Conservation (phyloP, 345 rosid genomes). For the Anastatica hierochuntica region DNA sequence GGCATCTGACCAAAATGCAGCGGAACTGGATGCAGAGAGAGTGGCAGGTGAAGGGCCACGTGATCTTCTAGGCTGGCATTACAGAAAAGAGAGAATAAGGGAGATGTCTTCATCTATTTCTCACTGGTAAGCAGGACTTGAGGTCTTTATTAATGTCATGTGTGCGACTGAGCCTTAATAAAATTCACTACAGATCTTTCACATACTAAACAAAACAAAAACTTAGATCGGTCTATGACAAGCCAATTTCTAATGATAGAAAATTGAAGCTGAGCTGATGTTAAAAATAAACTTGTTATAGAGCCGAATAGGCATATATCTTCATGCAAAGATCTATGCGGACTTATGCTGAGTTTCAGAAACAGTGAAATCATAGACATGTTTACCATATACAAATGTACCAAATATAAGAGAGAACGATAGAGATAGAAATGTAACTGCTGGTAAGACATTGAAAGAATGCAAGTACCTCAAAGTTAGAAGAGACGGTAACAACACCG, state of each 20-base stretch:
- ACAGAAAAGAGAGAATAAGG: constrained; percentile 8
- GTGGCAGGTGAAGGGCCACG: constrained; percentile 37
- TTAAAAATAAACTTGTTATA: background rate
- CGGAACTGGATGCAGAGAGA: constrained; percentile 37
- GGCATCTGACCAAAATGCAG: constrained; percentile 54
- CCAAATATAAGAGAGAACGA: too few species aligned
- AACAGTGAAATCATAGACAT: background rate
- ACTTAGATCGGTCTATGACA: too few species aligned
- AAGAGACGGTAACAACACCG: constrained; percentile 41
- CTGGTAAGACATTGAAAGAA: too few species aligned
- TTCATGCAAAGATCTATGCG: background rate
- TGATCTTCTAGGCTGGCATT: constrained; percentile 57
- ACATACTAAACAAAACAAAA: background rate
- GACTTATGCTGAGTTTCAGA: background rate
- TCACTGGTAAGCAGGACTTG: background rate
- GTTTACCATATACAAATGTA: background rate
- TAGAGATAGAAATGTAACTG: too few species aligned
- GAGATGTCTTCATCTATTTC: background rate
- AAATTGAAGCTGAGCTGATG: background rate
- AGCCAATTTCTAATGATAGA: background rate
- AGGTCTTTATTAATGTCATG: background rate
- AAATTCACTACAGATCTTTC: background rate
- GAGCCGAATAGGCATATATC: background rate
- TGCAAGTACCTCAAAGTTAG: constrained; percentile 65
- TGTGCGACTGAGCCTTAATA: background rate